Evolutionary conservation across 2,329 filamentous ascomycete species (phyloP), one percentile per base, ranked within the genome.

Genomic region (Stemphylium lycopersici): DNA sequence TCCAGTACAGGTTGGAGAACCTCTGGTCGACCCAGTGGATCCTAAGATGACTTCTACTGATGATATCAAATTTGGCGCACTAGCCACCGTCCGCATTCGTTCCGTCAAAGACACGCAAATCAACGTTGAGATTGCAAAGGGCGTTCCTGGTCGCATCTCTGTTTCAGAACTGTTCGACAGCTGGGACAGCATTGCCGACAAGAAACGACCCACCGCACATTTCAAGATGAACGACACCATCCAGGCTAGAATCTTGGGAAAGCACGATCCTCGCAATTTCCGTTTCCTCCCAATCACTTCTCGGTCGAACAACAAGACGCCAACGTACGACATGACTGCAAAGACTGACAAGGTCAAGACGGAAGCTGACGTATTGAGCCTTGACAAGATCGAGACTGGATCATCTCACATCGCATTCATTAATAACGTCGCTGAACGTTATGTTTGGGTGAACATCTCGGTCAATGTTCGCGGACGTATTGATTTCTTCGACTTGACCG

Each of bases 201-300:
- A 87, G 53, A 96, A 93, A 75, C 81, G 86, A 24, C 93, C 95
- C 1, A 80, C 98, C n/a, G 80, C 81, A 51, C 83, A 84, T 58
- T 96, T 96, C 77, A 83, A 85, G 58, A 80, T 83, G 45, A 89
- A 90, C 63, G 85, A 93, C 53, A 78, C 87, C 40, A 77, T 97
- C 26, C 79, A 84, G 12, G 92, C 93, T 34, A 89, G 87, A 68
- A 84, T 97, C 33, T 81, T 98, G 32, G 93, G 93, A 59, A 83
- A 96, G 29, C 93, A 98, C 70, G 92, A 97, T 76, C 90, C 92
- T 44, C 88, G 89, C 62, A 96, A 91, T 66, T 91, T 97, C 76
- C 87, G 89, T 40, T 99, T 96, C 78, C 81, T 99, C 37, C 93
- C 95, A 2, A 90, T 99, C 67, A 90, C 90, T 33, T 93, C 98